Percentiles rank a stretch among this genome's conserved stretches.
These are phyloP conservation scores for Akebia trifoliata DNA, from an alignment of 164 flowering plant species.

Conservation along the genomic window DNA sequence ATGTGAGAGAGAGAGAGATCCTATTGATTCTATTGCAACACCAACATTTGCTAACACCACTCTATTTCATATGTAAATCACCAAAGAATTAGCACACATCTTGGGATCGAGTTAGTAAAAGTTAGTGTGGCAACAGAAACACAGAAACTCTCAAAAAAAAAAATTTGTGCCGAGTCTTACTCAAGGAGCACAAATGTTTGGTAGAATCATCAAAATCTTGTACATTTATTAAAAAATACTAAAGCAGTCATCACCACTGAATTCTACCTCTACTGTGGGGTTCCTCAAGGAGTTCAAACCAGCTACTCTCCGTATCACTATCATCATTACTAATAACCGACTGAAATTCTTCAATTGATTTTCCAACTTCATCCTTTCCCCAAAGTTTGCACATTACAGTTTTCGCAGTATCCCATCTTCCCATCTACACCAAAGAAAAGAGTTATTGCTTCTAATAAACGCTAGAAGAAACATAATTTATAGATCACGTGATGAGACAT, in stretches of 20 bases:
- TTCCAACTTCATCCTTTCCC: conserved; percentile 65
- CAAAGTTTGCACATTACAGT: conserved; percentile 50
- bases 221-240: not conserved
- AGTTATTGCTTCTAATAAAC: not conserved
- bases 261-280: conserved; percentile 75
- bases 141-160: no score
- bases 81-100: no score
- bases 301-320: conserved; percentile 49
- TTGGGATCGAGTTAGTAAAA: no score
- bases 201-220: not conserved
- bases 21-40: no score
- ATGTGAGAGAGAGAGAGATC: no score
- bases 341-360: conserved; percentile 60
- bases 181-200: no score
- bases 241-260: conserved; percentile 3
- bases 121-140: no score
- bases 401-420: conserved; percentile 56
- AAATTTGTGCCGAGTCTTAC: no score
- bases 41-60: no score
- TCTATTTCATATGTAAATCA: no score
- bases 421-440: conserved; percentile 37
- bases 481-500: not conserved
- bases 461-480: not conserved
- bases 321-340: conserved; percentile 53
- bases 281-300: conserved; percentile 66